Percentiles rank a stretch among this genome's conserved stretches.
phyloP scores from a whole-genome alignment of 352 stramenopile genomes.

The Hyaloperonospora brassicae region DNA sequence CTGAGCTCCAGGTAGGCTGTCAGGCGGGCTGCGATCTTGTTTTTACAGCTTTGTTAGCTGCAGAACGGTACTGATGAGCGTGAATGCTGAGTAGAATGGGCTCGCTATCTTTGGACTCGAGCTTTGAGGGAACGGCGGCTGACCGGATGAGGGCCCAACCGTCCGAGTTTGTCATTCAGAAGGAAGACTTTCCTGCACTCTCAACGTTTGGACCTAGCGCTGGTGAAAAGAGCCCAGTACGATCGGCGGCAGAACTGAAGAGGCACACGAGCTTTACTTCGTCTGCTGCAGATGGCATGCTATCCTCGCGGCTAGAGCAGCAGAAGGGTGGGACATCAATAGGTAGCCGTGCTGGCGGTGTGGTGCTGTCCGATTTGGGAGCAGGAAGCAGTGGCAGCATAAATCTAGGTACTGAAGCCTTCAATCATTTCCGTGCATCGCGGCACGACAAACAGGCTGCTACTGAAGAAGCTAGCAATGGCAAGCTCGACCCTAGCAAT shows the following conservation, averaged over 20 bases:
- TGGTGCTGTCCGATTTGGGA: constrained; percentile 5
- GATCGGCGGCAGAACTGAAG: constrained; percentile 42
- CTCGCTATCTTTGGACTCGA: constrained; percentile 47
- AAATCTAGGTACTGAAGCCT: constrained; percentile 51
- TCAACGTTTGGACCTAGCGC: constrained; percentile 49
- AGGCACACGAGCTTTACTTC: constrained; percentile 65
- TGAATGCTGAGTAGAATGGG: constrained; percentile 35
- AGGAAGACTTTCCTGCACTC: constrained; percentile 78
- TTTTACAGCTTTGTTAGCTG: neutral
- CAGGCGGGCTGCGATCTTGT: neutral
- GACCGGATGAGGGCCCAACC: constrained; percentile 37
- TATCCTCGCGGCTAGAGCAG: constrained; percentile 34
- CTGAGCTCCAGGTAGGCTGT: constrained; percentile 44
- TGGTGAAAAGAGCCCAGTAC: constrained; percentile 48
- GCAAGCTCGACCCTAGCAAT: constrained; percentile 56
- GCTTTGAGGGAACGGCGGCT: constrained; percentile 26
- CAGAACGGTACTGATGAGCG: neutral
- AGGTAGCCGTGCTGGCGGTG: constrained; percentile 33
- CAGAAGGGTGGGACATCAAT: constrained; percentile 48
- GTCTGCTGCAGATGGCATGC: constrained; percentile 53
- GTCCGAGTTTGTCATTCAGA: constrained; percentile 83
- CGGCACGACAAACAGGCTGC: constrained; percentile 21
- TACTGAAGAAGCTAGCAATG: constrained; percentile 24
- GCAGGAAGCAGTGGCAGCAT: constrained; percentile 24
- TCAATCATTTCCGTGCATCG: constrained; percentile 44